These are phyloP conservation scores for Cadophora sp. DNA, from an alignment of 2,329 filamentous ascomycete genomes.

Conservation along the genomic window DNA sequence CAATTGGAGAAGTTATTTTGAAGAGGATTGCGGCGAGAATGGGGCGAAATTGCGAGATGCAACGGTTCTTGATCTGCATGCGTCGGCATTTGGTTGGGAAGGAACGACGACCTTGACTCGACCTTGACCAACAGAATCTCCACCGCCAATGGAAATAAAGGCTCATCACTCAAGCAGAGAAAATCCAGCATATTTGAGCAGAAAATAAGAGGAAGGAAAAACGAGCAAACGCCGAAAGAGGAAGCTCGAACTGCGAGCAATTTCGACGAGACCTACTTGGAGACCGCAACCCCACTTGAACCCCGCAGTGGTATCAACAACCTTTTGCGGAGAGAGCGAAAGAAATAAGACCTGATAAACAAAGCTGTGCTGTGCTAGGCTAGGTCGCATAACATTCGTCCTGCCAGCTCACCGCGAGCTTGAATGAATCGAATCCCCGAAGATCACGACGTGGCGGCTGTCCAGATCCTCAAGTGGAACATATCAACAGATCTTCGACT, in stretches of 20 bases:
- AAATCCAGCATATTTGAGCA: neutral
- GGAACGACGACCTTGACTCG: neutral
- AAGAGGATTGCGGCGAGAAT: too few species aligned
- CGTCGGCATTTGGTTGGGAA: neutral
- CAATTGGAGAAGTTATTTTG: neutral
- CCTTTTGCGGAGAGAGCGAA: neutral
- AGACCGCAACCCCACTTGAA: neutral
- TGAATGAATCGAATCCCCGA: too few species aligned
- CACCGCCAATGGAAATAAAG: neutral
- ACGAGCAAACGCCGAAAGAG: neutral
- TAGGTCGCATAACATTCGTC: neutral
- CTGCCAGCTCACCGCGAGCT: too few species aligned
- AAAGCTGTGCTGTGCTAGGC: too few species aligned
- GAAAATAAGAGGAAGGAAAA: neutral
- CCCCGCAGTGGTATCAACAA: slow-evolving; percentile 3
- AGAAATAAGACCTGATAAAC: neutral
- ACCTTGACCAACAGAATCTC: neutral
- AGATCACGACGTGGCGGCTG: too few species aligned
- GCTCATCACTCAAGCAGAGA: neutral
- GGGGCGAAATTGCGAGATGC: neutral
- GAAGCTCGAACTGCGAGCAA: neutral
- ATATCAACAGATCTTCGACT: too few species aligned
- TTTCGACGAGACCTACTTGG: neutral
- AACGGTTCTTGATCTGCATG: neutral
- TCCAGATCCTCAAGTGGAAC: too few species aligned